These are phyloP conservation scores for Talaromyces rugulosus DNA, from an alignment of 2,329 filamentous ascomycete species.

Conservation along the genomic window DNA sequence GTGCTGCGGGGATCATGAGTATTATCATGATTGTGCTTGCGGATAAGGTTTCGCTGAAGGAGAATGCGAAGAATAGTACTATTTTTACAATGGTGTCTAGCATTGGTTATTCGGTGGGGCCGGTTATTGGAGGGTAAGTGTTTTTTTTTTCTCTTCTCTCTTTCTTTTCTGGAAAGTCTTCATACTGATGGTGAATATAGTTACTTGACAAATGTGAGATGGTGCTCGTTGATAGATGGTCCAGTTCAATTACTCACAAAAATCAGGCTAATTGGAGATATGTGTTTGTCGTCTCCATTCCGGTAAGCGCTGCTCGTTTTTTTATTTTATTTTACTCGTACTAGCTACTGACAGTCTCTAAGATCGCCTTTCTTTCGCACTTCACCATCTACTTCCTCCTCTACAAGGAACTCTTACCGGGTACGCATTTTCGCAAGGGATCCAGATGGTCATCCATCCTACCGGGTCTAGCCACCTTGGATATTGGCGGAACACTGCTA, in stretches of 20 bases:
- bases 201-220: slow-evolving; percentile 29
- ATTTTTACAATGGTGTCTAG: slow-evolving; percentile 59
- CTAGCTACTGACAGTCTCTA: slow-evolving; percentile 4
- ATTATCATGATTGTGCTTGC: slow-evolving; percentile 60
- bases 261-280: slow-evolving; percentile 57
- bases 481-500: slow-evolving; percentile 53
- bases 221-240: not conserved
- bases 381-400: slow-evolving; percentile 55
- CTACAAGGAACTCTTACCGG: slow-evolving; percentile 55
- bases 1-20: slow-evolving; percentile 59
- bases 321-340: slow-evolving; percentile 38
- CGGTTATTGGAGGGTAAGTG: slow-evolving; percentile 54
- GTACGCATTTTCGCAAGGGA: slow-evolving; percentile 37
- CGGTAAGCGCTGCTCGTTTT: slow-evolving; percentile 43
- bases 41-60: slow-evolving; percentile 58
- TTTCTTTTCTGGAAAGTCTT: slow-evolving; percentile 3
- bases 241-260: slow-evolving; percentile 37
- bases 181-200: slow-evolving; percentile 11
- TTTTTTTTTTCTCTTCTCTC: not conserved
- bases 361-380: slow-evolving; percentile 49
- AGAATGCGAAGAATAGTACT: slow-evolving; percentile 61
- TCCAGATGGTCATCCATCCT: slow-evolving; percentile 35
- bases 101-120: slow-evolving; percentile 57
- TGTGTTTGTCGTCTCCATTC: slow-evolving; percentile 63
- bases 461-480: slow-evolving; percentile 51